phyloP scores from a whole-genome alignment of 805 yeast species.

The Blastobotrys peoriensis region DNA sequence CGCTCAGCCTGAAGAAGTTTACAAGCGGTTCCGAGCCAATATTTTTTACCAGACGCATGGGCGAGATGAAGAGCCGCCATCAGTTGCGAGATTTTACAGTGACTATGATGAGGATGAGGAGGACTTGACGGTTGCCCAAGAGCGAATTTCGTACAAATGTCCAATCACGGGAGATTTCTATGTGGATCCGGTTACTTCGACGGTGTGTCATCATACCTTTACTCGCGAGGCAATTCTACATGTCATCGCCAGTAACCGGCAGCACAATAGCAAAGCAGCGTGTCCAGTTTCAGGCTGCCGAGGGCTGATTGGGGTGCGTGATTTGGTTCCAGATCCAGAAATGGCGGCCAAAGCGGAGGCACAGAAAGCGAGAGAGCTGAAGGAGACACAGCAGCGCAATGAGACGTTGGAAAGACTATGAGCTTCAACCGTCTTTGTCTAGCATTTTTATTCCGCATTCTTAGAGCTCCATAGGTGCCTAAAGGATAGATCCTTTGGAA shows the following conservation, averaged over 20 bases:
- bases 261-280: neutral
- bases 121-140: constrained; percentile 25
- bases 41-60: constrained; percentile 16
- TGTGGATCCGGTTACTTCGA: constrained; percentile 28
- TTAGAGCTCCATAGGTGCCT: too few relatives aligned
- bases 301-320: constrained; percentile 1
- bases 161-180: constrained; percentile 25
- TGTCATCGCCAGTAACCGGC: constrained; percentile 7
- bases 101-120: constrained; percentile 24
- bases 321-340: constrained; percentile 12
- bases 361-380: constrained; percentile 10
- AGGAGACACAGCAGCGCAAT: constrained; percentile 12
- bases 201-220: constrained; percentile 27
- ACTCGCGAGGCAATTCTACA: constrained; percentile 22
- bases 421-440: too few relatives aligned
- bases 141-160: constrained; percentile 24
- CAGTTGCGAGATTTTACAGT: constrained; percentile 11
- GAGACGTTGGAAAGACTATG: constrained; percentile 13
- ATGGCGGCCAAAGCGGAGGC: constrained; percentile 13
- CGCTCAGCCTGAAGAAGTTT: neutral
- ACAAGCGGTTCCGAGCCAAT: constrained; percentile 11
- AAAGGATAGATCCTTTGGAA: too few relatives aligned
- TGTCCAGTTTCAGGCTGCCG: constrained; percentile 23
- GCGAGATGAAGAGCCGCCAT: constrained; percentile 18
- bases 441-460: too few relatives aligned